Evolutionary conservation across 768 basidiomycete genomes (phyloP).

Genomic region (Mycena vulgaris): DNA sequence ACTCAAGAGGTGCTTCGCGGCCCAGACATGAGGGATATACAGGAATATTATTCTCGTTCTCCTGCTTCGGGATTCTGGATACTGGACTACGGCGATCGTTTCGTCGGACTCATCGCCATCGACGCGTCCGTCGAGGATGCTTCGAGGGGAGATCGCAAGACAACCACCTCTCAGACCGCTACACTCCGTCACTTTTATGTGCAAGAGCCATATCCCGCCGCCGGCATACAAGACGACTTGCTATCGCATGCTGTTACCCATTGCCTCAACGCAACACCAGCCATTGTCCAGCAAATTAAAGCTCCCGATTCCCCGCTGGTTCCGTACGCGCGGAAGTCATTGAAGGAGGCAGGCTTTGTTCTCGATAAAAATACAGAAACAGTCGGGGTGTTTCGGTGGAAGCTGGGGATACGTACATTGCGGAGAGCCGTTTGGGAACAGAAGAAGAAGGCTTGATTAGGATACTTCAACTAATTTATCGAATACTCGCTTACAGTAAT

Average conservation of each 20-base stretch:
- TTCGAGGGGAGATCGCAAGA: conserved; percentile 32
- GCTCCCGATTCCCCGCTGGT: conserved; percentile 65
- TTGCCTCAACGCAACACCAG: conserved; percentile 65
- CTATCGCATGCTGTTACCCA: conserved; percentile 70
- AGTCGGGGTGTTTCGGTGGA: conserved; percentile 75
- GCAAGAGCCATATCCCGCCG: conserved; percentile 72
- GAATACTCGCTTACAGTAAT: conserved; percentile 14
- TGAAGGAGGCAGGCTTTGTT: conserved; percentile 66
- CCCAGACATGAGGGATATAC: conserved; percentile 69
- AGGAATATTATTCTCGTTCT: conserved; percentile 70
- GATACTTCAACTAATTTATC: conserved; percentile 25
- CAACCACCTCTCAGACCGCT: conserved; percentile 64
- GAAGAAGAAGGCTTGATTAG: conserved; percentile 27
- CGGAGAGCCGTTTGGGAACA: conserved; percentile 64
- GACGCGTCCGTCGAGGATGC: conserved; percentile 65
- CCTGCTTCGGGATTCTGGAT: conserved; percentile 81
- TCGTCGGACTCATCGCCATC: conserved; percentile 80
- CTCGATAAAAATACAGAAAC: conserved; percentile 59
- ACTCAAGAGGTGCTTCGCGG: conserved; percentile 67
- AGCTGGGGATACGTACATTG: conserved; percentile 59
- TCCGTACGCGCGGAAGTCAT: conserved; percentile 62
- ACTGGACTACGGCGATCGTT: conserved; percentile 69
- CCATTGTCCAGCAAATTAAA: conserved; percentile 60
- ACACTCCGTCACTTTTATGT: conserved; percentile 83
- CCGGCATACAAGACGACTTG: conserved; percentile 76